Evolutionary conservation across 306 rosid species (phyloP).

Genomic region (Acmispon strigosus): DNA sequence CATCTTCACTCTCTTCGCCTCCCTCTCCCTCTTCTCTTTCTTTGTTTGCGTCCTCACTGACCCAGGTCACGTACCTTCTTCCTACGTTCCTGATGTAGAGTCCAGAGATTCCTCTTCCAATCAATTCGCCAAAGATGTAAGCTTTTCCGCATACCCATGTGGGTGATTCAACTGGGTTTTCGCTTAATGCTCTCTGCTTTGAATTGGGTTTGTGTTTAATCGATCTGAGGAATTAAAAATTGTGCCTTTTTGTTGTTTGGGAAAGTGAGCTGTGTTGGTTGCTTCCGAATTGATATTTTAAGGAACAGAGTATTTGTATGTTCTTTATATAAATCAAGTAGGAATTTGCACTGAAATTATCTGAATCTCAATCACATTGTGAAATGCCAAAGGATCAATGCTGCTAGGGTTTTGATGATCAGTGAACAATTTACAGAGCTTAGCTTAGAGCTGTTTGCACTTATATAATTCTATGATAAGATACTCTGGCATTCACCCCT

Average conservation of each 20-base stretch:
- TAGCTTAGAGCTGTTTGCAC: background rate
- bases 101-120: background rate
- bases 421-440: background rate
- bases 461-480: background rate
- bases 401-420: background rate
- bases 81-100: constrained; percentile 79
- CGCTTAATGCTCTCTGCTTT: background rate
- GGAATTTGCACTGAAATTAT: background rate
- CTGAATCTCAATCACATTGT: background rate
- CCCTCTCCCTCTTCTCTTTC: constrained; percentile 64
- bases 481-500: background rate
- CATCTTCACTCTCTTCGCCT: constrained; percentile 46
- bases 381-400: background rate
- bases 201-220: constrained; percentile 13
- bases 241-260: background rate
- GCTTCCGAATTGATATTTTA: background rate
- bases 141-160: constrained; percentile 7
- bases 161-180: background rate
- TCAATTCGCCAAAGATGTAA: constrained; percentile 44
- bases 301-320: background rate
- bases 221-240: background rate
- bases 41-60: constrained; percentile 58
- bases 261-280: background rate
- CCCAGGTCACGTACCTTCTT: constrained; percentile 72
- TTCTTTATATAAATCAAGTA: background rate